Evolutionary conservation across 2,329 filamentous ascomycete genomes (phyloP).

Genomic region (Trichoderma koningii): DNA sequence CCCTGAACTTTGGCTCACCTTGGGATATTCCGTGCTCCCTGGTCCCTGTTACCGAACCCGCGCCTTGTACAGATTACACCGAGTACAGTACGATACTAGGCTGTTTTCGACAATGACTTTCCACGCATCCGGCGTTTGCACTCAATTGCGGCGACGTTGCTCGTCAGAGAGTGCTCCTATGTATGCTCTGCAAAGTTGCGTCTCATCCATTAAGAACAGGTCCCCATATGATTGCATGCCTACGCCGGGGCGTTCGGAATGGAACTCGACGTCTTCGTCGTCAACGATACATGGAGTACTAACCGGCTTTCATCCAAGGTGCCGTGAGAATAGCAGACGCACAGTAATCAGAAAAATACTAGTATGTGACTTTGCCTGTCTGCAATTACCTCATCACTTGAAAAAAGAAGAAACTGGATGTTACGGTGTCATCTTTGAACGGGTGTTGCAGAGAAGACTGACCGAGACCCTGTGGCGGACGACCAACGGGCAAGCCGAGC

Average conservation of each 20-base stretch:
- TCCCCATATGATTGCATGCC: slow-evolving; percentile 16
- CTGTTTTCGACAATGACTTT: too few species aligned
- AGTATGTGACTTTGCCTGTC: background rate
- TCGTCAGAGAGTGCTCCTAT: background rate
- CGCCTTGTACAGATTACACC: too few species aligned
- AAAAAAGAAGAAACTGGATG: too few species aligned
- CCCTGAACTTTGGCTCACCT: too few species aligned
- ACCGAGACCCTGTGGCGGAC: background rate
- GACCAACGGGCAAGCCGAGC: background rate
- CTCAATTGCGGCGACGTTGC: slow-evolving; percentile 11
- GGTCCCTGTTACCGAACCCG: too few species aligned
- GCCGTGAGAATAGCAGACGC: background rate
- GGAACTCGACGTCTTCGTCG: background rate
- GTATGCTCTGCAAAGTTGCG: background rate
- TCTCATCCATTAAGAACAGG: background rate
- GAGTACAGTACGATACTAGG: too few species aligned
- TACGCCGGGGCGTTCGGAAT: slow-evolving; percentile 13
- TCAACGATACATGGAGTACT: too few species aligned
- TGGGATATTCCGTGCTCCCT: too few species aligned
- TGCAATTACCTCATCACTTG: too few species aligned
- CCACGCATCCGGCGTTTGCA: too few species aligned
- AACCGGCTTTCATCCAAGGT: too few species aligned
- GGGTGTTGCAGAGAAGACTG: background rate
- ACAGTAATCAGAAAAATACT: background rate
- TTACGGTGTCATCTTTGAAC: too few species aligned